Percentiles rank a stretch among this genome's conserved stretches.
These are phyloP conservation scores for Penicillium sp. DNA, from an alignment of 2,329 filamentous ascomycete genomes.

Conservation along the genomic window DNA sequence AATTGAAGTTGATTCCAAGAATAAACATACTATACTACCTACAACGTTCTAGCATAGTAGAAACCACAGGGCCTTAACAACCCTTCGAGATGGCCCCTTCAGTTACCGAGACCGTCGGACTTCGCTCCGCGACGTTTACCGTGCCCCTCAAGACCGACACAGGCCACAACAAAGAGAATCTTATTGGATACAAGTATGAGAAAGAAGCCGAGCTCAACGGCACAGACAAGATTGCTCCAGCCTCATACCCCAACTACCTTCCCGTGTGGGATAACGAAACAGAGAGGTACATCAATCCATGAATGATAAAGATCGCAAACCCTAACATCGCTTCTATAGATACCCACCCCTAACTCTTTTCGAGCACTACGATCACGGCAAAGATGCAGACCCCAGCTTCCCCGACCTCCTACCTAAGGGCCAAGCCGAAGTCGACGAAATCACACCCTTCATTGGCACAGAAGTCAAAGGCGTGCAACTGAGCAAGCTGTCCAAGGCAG, in stretches of 20 bases:
- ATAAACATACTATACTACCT: neutral
- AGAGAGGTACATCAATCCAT: conserved; percentile 24
- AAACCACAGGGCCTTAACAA: neutral
- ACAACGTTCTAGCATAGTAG: too few species aligned
- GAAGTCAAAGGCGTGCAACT: conserved; percentile 72
- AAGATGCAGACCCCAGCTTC: conserved; percentile 69
- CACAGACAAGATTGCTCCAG: conserved; percentile 53
- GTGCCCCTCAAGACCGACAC: conserved; percentile 30
- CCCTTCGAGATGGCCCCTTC: conserved; percentile 35
- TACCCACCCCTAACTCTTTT: conserved; percentile 66
- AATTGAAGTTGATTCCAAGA: neutral
- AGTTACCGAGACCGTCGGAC: conserved; percentile 30
- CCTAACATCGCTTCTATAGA: conserved; percentile 33
- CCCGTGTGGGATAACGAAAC: conserved; percentile 67
- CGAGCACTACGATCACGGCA: conserved; percentile 72
- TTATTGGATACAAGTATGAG: conserved; percentile 38
- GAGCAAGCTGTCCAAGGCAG: conserved; percentile 64
- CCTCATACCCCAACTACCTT: conserved; percentile 71
- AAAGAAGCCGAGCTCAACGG: conserved; percentile 57
- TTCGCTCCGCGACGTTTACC: conserved; percentile 26
- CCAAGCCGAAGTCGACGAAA: conserved; percentile 52
- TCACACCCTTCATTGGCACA: conserved; percentile 73
- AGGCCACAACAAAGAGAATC: conserved; percentile 39
- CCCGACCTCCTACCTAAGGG: conserved; percentile 63
- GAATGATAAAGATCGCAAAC: neutral